Evolutionary conservation across 768 basidiomycete genomes (phyloP).

Genomic region (Agrocybe pediades): DNA sequence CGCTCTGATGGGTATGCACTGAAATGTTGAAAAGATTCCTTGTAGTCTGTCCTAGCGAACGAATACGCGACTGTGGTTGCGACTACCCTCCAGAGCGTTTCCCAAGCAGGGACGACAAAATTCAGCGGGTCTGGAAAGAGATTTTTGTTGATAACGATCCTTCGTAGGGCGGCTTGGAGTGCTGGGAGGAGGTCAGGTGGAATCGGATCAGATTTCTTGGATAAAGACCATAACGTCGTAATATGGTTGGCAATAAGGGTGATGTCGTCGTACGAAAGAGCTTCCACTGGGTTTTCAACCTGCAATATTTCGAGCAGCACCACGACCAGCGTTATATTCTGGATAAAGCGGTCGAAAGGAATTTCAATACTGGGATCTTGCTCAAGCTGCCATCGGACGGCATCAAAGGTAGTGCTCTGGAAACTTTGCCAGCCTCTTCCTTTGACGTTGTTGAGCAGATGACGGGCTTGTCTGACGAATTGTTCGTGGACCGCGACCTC

Average conservation of each 20-base stretch:
- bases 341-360: constrained; percentile 42
- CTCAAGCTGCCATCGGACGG: constrained; percentile 27
- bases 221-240: constrained; percentile 48
- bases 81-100: constrained; percentile 63
- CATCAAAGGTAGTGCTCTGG: constrained; percentile 26
- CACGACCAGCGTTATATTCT: constrained; percentile 37
- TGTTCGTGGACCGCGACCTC: constrained; percentile 33
- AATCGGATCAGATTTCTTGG: constrained; percentile 35
- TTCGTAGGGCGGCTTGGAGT: constrained; percentile 37
- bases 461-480: constrained; percentile 31
- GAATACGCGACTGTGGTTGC: constrained; percentile 44
- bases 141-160: constrained; percentile 38
- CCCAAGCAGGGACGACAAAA: constrained; percentile 59
- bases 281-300: constrained; percentile 26
- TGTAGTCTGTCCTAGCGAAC: constrained; percentile 21
- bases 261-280: constrained; percentile 34
- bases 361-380: background rate
- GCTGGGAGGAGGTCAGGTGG: constrained; percentile 30
- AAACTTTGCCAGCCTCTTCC: constrained; percentile 36
- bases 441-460: constrained; percentile 28
- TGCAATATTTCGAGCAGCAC: constrained; percentile 44
- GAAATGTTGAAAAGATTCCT: constrained; percentile 37
- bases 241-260: constrained; percentile 39
- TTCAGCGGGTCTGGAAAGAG: constrained; percentile 44
- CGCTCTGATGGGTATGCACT: constrained; percentile 27